Conservation (phyloP, 208 protist genomes). For the Trichomonas tenax region DNA sequence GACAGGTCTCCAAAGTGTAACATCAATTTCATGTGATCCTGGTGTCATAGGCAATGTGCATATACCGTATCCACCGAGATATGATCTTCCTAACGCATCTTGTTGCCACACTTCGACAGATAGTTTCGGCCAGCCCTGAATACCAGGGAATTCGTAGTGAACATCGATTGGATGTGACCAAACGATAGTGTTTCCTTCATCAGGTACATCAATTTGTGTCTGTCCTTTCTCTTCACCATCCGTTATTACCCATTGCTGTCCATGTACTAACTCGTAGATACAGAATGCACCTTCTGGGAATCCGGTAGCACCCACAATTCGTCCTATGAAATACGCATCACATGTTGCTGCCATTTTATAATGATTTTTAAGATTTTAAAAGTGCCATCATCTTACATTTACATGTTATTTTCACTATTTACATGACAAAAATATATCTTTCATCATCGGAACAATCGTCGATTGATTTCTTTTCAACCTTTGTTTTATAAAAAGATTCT, state of each 20-base stretch:
- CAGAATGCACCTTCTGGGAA: neutral
- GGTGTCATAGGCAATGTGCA: neutral
- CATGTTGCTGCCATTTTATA: neutral
- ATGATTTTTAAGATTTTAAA: too few relatives aligned
- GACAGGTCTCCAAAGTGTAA: neutral
- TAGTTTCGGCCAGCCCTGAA: conserved; percentile 3
- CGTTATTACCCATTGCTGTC: neutral
- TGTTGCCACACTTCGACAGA: conserved; percentile 2
- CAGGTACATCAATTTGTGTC: neutral
- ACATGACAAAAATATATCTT: too few relatives aligned
- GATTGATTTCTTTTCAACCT: too few relatives aligned
- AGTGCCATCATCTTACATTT: too few relatives aligned
- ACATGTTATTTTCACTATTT: too few relatives aligned
- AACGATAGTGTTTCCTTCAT: neutral
- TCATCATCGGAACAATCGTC: too few relatives aligned
- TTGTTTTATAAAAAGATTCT: too few relatives aligned
- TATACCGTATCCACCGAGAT: neutral
- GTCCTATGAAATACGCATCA: neutral
- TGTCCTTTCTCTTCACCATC: neutral
- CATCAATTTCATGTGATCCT: neutral
- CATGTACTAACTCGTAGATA: neutral
- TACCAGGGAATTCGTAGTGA: neutral
- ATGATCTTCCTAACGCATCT: neutral
- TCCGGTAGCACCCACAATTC: neutral
- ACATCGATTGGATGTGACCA: conserved; percentile 7